Percentiles rank a stretch among this genome's conserved stretches.
Conservation (phyloP, 106 monocot genomes). For the Xerophyta viscosa region DNA sequence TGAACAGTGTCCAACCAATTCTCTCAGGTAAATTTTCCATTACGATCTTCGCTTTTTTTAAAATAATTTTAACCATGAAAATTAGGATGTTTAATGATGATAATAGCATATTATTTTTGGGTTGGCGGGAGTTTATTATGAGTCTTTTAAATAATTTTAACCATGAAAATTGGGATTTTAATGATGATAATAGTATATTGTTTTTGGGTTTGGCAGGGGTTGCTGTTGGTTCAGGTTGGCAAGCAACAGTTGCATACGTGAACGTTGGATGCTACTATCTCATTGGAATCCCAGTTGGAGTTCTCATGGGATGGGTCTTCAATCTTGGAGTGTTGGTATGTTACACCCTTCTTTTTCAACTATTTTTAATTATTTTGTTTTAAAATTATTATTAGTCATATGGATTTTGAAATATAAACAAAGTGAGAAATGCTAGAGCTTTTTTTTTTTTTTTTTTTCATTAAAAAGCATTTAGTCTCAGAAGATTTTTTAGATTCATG, state of each 20-base stretch:
- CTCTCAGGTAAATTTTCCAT: slow-evolving; percentile 49
- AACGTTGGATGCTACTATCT: slow-evolving; percentile 63
- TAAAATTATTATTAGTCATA: no score
- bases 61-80: not conserved
- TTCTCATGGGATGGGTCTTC: slow-evolving; percentile 60
- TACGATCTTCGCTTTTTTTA: not conserved
- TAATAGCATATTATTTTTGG: no score
- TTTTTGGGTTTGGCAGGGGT: slow-evolving; percentile 25
- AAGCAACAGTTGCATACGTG: slow-evolving; percentile 58
- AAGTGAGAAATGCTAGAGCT: no score
- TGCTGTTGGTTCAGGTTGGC: slow-evolving; percentile 75
- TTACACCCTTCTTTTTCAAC: not conserved
- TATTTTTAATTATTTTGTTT: not conserved
- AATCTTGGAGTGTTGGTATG: slow-evolving; percentile 53
- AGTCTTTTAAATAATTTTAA: not conserved
- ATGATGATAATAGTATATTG: not conserved
- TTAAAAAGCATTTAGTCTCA: no score
- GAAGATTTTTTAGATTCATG: no score
- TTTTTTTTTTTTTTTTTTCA: no score
- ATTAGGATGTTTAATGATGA: no score
- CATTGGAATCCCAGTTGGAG: slow-evolving; percentile 53
- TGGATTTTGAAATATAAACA: no score
- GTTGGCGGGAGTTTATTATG: slow-evolving; percentile 54
- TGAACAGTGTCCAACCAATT: slow-evolving; percentile 86
- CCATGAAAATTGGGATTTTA: no score